phyloP scores from a whole-genome alignment of 148 eudicot species.

The Chenopodium suecicum region DNA sequence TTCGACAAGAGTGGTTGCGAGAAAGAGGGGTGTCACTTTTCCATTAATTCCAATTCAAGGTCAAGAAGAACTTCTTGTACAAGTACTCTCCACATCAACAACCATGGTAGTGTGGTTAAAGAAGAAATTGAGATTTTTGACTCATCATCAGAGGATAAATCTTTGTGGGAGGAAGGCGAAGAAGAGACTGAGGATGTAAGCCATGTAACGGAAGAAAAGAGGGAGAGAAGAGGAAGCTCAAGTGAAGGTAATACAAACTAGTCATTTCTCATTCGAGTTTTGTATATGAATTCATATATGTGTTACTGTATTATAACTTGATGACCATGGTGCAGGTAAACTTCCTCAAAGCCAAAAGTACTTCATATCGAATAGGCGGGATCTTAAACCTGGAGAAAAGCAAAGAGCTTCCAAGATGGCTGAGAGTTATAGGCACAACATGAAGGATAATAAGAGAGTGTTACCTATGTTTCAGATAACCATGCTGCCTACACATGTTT shows the following conservation, averaged over 20 bases:
- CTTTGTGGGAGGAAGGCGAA: not conserved
- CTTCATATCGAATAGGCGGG: slow-evolving; percentile 13
- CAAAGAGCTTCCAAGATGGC: slow-evolving; percentile 4
- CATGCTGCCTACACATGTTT: not conserved
- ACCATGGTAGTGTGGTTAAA: no score
- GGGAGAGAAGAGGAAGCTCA: not conserved
- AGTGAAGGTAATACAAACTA: not conserved
- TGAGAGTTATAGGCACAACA: not conserved
- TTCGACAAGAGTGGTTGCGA: slow-evolving; percentile 24
- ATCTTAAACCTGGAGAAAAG: not conserved
- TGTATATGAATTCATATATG: no score
- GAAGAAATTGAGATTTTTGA: no score
- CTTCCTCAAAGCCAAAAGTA: no score
- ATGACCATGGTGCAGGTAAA: not conserved
- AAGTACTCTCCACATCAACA: slow-evolving; percentile 8
- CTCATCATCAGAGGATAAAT: no score
- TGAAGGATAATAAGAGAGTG: not conserved
- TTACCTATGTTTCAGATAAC: not conserved
- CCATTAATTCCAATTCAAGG: not conserved
- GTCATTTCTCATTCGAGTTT: not conserved
- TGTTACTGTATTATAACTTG: not conserved
- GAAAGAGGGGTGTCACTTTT: not conserved
- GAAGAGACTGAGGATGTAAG: not conserved
- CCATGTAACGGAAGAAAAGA: no score
- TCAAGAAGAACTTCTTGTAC: not conserved